Percentiles rank a stretch among this genome's conserved stretches.
These are phyloP conservation scores for Pyrenophora graminea DNA, from an alignment of 2,329 filamentous ascomycete genomes.

Conservation along the genomic window DNA sequence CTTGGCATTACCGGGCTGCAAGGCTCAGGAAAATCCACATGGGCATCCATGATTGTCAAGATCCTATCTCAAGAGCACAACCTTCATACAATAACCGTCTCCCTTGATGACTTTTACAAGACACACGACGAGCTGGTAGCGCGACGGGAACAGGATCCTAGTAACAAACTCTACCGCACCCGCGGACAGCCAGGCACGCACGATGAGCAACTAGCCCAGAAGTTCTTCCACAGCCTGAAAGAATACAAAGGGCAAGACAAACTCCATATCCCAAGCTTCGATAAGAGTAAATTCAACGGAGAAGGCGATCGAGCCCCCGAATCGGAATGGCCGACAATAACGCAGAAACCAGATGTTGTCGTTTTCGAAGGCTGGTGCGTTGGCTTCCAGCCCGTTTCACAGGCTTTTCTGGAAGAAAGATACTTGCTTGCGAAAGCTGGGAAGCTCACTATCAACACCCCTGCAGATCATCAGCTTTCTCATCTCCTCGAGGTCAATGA, in stretches of 20 bases:
- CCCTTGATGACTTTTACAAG: conserved; percentile 85
- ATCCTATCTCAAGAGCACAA: conserved; percentile 29
- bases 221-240: conserved; percentile 66
- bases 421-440: conserved; percentile 59
- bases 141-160: conserved; percentile 66
- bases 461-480: conserved; percentile 60
- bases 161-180: conserved; percentile 77
- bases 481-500: conserved; percentile 64
- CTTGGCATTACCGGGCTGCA: conserved; percentile 90
- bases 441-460: conserved; percentile 49
- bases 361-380: conserved; percentile 92
- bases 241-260: conserved; percentile 47
- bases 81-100: conserved; percentile 39
- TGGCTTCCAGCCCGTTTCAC: conserved; percentile 72
- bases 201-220: conserved; percentile 67
- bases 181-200: conserved; percentile 85
- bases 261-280: conserved; percentile 73
- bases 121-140: conserved; percentile 68
- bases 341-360: conserved; percentile 65
- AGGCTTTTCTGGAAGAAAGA: conserved; percentile 58
- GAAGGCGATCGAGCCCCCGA: conserved; percentile 74
- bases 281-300: conserved; percentile 78
- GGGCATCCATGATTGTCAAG: conserved; percentile 58
- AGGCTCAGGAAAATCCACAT: conserved; percentile 88
- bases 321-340: conserved; percentile 64